A percentile compares a stretch with the other conserved stretches of the same genome.
These are phyloP conservation scores for Pythium aquatile DNA, from an alignment of 352 stramenopile genomes.

Conservation along the genomic window DNA sequence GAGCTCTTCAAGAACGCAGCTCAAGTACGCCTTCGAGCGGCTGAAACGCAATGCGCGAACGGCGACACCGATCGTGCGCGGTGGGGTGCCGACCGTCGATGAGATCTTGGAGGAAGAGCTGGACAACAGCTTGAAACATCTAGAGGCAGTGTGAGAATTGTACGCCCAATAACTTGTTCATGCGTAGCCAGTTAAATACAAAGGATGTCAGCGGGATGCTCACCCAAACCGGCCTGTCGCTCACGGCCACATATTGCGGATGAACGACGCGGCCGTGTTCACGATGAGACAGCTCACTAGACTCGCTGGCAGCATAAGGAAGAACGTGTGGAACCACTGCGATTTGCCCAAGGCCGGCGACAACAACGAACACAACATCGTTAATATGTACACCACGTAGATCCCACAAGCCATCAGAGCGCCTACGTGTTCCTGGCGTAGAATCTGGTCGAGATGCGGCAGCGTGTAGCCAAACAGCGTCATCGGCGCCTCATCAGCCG, in stretches of 20 bases:
- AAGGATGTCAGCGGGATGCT: background rate
- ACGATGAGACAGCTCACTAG: constrained; percentile 81
- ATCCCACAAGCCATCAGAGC: constrained; percentile 20
- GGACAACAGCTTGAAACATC: constrained; percentile 5
- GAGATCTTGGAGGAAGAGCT: constrained; percentile 23
- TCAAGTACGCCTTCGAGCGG: constrained; percentile 63
- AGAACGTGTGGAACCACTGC: constrained; percentile 76
- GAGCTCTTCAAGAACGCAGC: constrained; percentile 51
- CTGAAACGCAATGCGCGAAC: constrained; percentile 43
- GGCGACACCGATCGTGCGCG: background rate
- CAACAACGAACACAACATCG: constrained; percentile 16
- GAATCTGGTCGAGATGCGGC: constrained; percentile 58
- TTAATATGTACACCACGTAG: constrained; percentile 13
- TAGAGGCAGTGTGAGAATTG: constrained; percentile 13
- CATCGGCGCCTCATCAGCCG: constrained; percentile 49
- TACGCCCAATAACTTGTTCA: background rate
- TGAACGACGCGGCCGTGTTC: constrained; percentile 68
- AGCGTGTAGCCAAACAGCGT: constrained; percentile 64
- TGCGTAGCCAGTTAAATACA: constrained; percentile 19
- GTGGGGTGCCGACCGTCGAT: background rate
- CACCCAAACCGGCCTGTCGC: background rate
- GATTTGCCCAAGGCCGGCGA: background rate
- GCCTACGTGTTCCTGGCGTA: constrained; percentile 74
- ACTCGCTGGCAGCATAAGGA: constrained; percentile 77
- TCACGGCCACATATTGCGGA: constrained; percentile 74